Conservation (phyloP, 2,329 filamentous ascomycete genomes). For the Neoascochyta sp. region DNA sequence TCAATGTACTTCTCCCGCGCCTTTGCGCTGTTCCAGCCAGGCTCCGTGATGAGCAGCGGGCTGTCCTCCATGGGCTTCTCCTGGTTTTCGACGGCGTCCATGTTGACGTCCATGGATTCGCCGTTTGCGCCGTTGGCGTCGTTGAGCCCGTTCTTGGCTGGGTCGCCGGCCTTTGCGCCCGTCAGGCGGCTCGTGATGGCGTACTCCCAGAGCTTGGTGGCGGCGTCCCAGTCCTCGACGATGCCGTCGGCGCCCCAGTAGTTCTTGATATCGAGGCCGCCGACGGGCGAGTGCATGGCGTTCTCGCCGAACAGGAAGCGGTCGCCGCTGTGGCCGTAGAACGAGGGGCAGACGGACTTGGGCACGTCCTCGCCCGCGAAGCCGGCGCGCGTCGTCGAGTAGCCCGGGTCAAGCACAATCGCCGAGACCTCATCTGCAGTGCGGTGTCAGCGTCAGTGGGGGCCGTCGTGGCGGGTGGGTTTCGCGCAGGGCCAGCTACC, state of each 20-base stretch:
- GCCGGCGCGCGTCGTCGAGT: constrained; percentile 83
- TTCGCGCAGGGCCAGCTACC: constrained; percentile 23
- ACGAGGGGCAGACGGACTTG: constrained; percentile 86
- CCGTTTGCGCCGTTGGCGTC: constrained; percentile 57
- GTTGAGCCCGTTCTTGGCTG: constrained; percentile 75
- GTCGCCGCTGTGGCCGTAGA: constrained; percentile 64
- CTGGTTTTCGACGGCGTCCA: constrained; percentile 59
- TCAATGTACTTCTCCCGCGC: constrained; percentile 91
- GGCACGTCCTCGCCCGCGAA: constrained; percentile 98
- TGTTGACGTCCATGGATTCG: constrained; percentile 52
- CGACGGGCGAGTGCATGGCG: constrained; percentile 71
- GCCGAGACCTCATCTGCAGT: constrained; percentile 87
- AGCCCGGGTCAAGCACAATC: constrained; percentile 92
- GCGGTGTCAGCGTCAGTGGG: constrained; percentile 15
- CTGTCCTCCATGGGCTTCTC: constrained; percentile 80
- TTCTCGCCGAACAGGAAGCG: constrained; percentile 80
- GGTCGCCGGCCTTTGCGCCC: constrained; percentile 65
- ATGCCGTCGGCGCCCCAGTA: constrained; percentile 85
- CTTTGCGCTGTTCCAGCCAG: constrained; percentile 86
- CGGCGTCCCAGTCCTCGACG: constrained; percentile 95
- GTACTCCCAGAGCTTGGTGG: constrained; percentile 86
- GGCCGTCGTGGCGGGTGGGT: constrained; percentile 4
- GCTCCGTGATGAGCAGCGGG: constrained; percentile 89
- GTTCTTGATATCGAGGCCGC: constrained; percentile 79
- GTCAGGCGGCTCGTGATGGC: constrained; percentile 86